Evolutionary conservation across 192 early-diverging fungal genomes (phyloP).

Genomic region (Diversispora epigaea): DNA sequence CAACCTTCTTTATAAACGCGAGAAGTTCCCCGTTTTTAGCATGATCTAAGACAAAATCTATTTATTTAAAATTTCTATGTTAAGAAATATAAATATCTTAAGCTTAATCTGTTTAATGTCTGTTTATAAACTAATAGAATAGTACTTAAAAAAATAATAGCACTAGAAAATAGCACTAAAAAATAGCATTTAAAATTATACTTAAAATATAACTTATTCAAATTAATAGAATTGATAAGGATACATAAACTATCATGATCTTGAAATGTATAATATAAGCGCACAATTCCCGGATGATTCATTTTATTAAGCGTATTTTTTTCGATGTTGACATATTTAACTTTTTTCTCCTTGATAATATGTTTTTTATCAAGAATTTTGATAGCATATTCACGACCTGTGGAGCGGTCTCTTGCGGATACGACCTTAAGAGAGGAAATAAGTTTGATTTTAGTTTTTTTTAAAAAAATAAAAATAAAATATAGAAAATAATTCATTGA

Average conservation of each 20-base stretch:
- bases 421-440: slow-evolving; percentile 53
- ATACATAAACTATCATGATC: slow-evolving; percentile 82
- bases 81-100: not conserved
- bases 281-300: slow-evolving; percentile 88
- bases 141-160: not conserved
- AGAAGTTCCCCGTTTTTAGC: slow-evolving; percentile 91
- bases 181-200: not conserved
- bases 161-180: not conserved
- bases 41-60: slow-evolving; percentile 89
- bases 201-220: not conserved
- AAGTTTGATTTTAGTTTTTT: not conserved
- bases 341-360: slow-evolving; percentile 94
- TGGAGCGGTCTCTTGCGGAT: slow-evolving; percentile 69
- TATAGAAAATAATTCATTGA: not conserved
- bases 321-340: slow-evolving; percentile 95
- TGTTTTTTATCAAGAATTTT: slow-evolving; percentile 88
- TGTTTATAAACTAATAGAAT: not conserved
- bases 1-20: slow-evolving; percentile 73
- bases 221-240: slow-evolving; percentile 1
- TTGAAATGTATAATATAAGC: slow-evolving; percentile 95
- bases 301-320: slow-evolving; percentile 83
- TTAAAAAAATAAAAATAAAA: not conserved
- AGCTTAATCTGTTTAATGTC: too few species aligned
- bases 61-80: not conserved
- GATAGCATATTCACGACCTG: slow-evolving; percentile 75